Evolutionary conservation across 164 flowering plant species (phyloP).

Genomic region (Nymphaea colorata): DNA sequence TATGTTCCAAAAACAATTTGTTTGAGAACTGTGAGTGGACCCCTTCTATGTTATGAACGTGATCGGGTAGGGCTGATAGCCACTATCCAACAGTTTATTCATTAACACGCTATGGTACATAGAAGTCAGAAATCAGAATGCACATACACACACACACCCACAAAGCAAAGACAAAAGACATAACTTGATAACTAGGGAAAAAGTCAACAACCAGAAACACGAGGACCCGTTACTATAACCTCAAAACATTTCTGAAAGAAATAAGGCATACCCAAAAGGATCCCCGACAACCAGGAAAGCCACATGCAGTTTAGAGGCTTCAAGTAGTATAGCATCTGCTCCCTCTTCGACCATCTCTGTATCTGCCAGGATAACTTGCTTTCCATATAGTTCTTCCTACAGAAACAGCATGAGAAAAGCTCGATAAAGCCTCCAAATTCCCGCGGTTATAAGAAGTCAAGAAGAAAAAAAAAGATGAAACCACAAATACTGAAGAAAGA

Average conservation of each 20-base stretch:
- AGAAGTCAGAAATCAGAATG: no score
- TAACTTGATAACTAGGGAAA: no score
- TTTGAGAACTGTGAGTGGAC: no score
- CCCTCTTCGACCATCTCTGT: slow-evolving; percentile 90
- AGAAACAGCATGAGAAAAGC: neutral
- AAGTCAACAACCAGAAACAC: no score
- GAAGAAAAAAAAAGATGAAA: no score
- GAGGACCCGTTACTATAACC: neutral
- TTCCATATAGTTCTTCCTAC: slow-evolving; percentile 71
- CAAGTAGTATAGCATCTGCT: slow-evolving; percentile 49
- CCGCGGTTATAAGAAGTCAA: neutral
- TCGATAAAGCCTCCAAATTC: neutral
- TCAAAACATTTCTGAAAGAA: neutral
- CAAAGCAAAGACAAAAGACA: no score
- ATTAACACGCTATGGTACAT: no score
- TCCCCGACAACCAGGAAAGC: slow-evolving; percentile 96
- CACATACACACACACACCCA: no score
- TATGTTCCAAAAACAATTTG: no score
- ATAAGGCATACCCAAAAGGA: slow-evolving; percentile 66
- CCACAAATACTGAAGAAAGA: neutral
- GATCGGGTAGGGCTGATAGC: no score
- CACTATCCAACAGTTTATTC: no score
- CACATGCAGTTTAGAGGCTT: slow-evolving; percentile 52
- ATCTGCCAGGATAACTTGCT: slow-evolving; percentile 54
- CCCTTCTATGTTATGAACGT: no score